Percentiles rank a stretch among this genome's conserved stretches.
These are phyloP conservation scores for Mariannaea sp. DNA, from an alignment of 2,329 filamentous ascomycete genomes.

Conservation along the genomic window DNA sequence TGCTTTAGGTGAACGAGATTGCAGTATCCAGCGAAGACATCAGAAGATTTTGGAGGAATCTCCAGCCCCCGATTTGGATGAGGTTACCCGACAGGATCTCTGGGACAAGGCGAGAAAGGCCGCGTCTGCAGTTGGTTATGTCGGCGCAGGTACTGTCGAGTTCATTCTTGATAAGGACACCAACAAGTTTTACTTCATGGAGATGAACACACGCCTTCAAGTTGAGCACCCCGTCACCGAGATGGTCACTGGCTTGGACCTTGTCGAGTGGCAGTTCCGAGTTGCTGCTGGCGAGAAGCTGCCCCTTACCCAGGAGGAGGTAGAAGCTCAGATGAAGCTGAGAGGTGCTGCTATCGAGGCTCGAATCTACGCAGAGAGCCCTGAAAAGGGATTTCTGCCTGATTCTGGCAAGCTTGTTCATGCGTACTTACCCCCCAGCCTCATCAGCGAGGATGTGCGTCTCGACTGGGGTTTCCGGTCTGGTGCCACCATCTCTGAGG, in stretches of 20 bases:
- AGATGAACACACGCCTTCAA: constrained; percentile 87
- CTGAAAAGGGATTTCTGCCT: constrained; percentile 87
- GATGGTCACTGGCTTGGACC: constrained; percentile 70
- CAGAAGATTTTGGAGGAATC: constrained; percentile 93
- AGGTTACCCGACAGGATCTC: constrained; percentile 62
- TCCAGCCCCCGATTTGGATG: constrained; percentile 71
- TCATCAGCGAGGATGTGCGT: constrained; percentile 69
- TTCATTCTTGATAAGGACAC: constrained; percentile 86
- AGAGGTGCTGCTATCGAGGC: constrained; percentile 92
- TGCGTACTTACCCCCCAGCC: constrained; percentile 70
- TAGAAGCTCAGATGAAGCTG: constrained; percentile 74
- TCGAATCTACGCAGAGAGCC: constrained; percentile 95
- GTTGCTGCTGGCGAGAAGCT: constrained; percentile 63
- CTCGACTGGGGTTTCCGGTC: constrained; percentile 93
- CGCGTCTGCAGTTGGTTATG: constrained; percentile 79
- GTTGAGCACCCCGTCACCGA: constrained; percentile 94
- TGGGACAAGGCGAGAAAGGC: constrained; percentile 70
- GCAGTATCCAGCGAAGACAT: constrained; percentile 83
- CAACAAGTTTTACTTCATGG: constrained; percentile 81
- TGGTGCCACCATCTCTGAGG: constrained; percentile 89
- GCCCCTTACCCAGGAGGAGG: constrained; percentile 61
- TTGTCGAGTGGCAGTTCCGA: constrained; percentile 96
- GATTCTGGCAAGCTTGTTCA: constrained; percentile 89
- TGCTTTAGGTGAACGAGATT: constrained; percentile 86
- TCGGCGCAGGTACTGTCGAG: constrained; percentile 88